These are phyloP conservation scores for Verbascum thapsus DNA, from an alignment of 257 asterid species.

Conservation along the genomic window DNA sequence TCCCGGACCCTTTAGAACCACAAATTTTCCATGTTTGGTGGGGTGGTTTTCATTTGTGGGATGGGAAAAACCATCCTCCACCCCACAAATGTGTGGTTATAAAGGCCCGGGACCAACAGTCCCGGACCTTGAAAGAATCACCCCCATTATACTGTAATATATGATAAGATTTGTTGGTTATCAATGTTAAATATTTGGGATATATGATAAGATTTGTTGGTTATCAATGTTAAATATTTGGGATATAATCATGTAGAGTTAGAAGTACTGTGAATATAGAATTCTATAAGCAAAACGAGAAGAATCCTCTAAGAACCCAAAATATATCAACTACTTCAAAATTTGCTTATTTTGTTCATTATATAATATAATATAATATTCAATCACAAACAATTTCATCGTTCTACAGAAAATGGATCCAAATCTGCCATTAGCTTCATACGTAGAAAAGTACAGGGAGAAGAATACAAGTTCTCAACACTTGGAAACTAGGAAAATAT, in stretches of 20 bases:
- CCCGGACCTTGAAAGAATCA: too few species aligned
- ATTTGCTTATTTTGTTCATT: background rate
- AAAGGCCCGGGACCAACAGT: too few species aligned
- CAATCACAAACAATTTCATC: background rate
- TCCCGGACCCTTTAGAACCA: too few species aligned
- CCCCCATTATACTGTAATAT: background rate
- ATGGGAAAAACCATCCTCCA: too few species aligned
- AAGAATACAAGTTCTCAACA: background rate
- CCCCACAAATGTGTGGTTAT: too few species aligned
- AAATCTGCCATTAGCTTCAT: background rate
- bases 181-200: background rate
- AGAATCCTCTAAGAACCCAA: background rate
- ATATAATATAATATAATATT: too few species aligned
- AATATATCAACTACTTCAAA: background rate
- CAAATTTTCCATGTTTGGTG: too few species aligned
- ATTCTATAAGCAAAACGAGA: background rate
- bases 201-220: background rate
- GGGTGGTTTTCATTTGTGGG: too few species aligned
- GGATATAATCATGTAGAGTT: background rate
- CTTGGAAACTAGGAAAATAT: background rate
- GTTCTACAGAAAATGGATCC: constrained; percentile 13
- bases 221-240: background rate
- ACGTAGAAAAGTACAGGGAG: constrained; percentile 2
- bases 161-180: background rate
- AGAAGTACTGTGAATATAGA: background rate